Conservation (phyloP, 495 filamentous ascomycete species). For the Aspergillus steynii region DNA sequence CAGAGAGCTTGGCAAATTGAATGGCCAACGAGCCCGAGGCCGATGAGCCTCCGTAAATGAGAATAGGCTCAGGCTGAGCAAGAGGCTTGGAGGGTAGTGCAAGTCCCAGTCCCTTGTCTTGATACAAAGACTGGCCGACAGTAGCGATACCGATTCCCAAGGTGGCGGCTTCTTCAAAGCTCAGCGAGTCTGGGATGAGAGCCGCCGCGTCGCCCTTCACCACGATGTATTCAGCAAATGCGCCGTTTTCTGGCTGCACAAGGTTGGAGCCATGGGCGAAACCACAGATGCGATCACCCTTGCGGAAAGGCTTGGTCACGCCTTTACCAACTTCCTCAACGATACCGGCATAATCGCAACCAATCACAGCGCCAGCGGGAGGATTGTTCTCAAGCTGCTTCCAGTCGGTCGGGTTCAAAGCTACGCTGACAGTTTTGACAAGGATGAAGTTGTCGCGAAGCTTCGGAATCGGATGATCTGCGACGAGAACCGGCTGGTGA, state of each 20-base stretch:
- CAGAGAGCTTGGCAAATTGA: conserved; percentile 48
- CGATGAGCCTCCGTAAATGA: conserved; percentile 53
- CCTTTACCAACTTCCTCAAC: conserved; percentile 47
- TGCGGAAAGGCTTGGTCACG: conserved; percentile 27
- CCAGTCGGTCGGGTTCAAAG: conserved; percentile 56
- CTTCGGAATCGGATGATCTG: conserved; percentile 25
- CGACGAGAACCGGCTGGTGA: conserved; percentile 10
- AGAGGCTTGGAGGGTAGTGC: conserved; percentile 3
- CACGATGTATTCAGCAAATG: conserved; percentile 49
- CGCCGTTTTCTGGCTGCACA: conserved; percentile 43
- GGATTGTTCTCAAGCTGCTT: conserved; percentile 39
- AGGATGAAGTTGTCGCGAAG: conserved; percentile 40
- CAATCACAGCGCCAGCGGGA: conserved; percentile 32
- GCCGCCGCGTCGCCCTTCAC: conserved; percentile 47
- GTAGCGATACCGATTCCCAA: conserved; percentile 50
- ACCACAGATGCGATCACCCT: conserved; percentile 50
- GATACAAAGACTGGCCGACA: conserved; percentile 22
- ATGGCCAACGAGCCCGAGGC: conserved; percentile 52
- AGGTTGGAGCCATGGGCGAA: conserved; percentile 43
- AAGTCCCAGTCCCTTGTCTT: conserved; percentile 14
- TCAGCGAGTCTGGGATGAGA: conserved; percentile 48
- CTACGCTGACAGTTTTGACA: conserved; percentile 43
- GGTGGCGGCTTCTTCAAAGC: conserved; percentile 49
- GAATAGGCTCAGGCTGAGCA: conserved; percentile 21
- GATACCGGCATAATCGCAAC: conserved; percentile 53